Base-by-base conservation (phyloP, 148 eudicot species). In the Gaultheria prostrata region DNA sequence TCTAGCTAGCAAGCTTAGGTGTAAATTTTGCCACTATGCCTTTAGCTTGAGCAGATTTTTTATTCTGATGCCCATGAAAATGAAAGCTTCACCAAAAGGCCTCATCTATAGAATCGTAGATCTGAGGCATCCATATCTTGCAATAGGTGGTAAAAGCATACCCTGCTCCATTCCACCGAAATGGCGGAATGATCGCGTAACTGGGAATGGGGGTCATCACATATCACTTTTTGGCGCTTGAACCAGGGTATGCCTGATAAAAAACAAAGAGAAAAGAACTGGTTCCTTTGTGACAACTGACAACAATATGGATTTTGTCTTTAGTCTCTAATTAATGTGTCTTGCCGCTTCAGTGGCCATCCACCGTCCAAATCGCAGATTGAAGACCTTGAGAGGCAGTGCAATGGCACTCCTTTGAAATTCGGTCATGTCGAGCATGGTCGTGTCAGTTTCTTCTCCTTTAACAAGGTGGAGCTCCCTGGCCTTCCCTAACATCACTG, bases 381-480 rank as follows among this genome's bases (percentile, higher is more conserved):
- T 56, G 89, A 88, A 84, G 90, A 89, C 49, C 88, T 97, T 33
- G 96, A 92, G 87, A 89, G 85, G 85, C 91, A 53, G 33, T 90
- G 89, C 82, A 87, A 83, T 32, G 91, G 89, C 70, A 83, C 84
- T 75, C 94, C 94, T 83, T 49, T 94, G 24, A 92, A 88, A 83
- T 85, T 93, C 57, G 91, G 89, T 73, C 89, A 91, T 57, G 90
- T 94, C 18, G 98, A 94, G 65, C 90, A 91, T 84, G 98, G 94
- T 50, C 92, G 92, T 76, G 92, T 95, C n/a, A 92, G 93, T 89
- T 91, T 92, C 89, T 90, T 95, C 83, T 86, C 95, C 49, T 90
- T 90, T 53, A 86, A 88, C 83, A 83, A 76, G 86, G 90, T 89
- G 45, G 94, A 91, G 74, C 97, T 95, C 80, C 93, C 92, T 77